Base-by-base conservation (phyloP, 352 stramenopile genomes). In the Globisporangium barbulae region DNA sequence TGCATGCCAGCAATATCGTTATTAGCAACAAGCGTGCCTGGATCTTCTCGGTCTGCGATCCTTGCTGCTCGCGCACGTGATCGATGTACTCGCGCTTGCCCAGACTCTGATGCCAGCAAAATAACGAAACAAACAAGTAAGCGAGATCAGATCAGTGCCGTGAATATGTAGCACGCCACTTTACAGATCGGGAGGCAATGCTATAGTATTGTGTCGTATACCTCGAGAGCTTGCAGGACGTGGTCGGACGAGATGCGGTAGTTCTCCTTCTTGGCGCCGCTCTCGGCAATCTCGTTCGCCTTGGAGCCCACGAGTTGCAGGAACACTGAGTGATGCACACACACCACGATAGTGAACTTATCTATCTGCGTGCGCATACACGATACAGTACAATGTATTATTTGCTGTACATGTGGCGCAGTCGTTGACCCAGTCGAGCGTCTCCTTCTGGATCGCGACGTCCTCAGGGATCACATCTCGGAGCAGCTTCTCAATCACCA, bases 191-290 rank as follows among this genome's bases (percentile, higher is more conserved):
- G 44, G 5, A 17, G 21, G 19, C 44, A 45, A 33, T 4, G 31
- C 33, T 5, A 49, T 37, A 6, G 10, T 53, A 17, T 21, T 15
- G 19, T 7, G 17, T 7, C 12, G n/a, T 39, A 6, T 33, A 88
- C 81, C 73, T 88, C 66, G 28, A 93, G 72, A 56, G 81, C 81
- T 41, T 74, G 53, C 31, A 78, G 65, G 19, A 90, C 72, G 53
- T 91, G 74, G 13, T 89, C 79, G n/a, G 74, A 44, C 19, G 73
- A 74, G 53, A 93, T 81, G 50, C 84, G 84, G 54, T 90, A 89
- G 61, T 88, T 87, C 45, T 93, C 79, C 54, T 79, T 86, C 63
- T 75, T 86, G 13, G 81, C 71, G 25, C 58, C 53, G 4, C 52
- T 65, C 55, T 85, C 78, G 0, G 84, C 84, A 10, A 85, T 66